phyloP scores from a whole-genome alignment of 441 rosid species.

The Gossypium schwendimanii region DNA sequence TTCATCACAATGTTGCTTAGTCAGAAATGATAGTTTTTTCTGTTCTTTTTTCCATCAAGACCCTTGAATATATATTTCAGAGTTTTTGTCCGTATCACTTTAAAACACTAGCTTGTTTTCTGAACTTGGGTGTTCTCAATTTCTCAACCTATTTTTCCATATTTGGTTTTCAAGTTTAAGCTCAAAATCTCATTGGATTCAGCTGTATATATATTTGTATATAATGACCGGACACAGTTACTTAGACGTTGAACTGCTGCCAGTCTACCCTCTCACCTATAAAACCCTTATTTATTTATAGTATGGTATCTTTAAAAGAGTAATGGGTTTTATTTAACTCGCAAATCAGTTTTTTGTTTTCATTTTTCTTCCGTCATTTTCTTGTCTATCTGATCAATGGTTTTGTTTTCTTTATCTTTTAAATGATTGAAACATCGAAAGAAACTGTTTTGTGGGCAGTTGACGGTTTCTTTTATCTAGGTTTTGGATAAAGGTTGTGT shows the following conservation, averaged over 20 bases:
- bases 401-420: not conserved
- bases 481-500: constrained; percentile 1
- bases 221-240: constrained; percentile 14
- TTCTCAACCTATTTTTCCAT: constrained; percentile 5
- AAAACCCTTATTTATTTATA: too few relatives aligned
- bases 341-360: not conserved
- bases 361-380: not conserved
- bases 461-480: constrained; percentile 19
- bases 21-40: not conserved
- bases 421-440: constrained; percentile 11
- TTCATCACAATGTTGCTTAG: not conserved
- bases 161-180: not conserved
- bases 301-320: too few relatives aligned
- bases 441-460: not conserved
- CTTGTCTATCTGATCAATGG: constrained; percentile 36
- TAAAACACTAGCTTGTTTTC: not conserved
- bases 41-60: not conserved
- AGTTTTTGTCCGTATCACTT: not conserved
- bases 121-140: not conserved
- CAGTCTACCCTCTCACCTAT: too few relatives aligned
- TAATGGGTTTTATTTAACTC: too few relatives aligned
- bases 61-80: not conserved
- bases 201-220: not conserved
- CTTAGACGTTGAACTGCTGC: not conserved
- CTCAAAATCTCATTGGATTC: not conserved